Percentiles rank a stretch among this genome's conserved stretches.
Conservation (phyloP, 805 yeast species). For the Ascoidea asiatica region DNA sequence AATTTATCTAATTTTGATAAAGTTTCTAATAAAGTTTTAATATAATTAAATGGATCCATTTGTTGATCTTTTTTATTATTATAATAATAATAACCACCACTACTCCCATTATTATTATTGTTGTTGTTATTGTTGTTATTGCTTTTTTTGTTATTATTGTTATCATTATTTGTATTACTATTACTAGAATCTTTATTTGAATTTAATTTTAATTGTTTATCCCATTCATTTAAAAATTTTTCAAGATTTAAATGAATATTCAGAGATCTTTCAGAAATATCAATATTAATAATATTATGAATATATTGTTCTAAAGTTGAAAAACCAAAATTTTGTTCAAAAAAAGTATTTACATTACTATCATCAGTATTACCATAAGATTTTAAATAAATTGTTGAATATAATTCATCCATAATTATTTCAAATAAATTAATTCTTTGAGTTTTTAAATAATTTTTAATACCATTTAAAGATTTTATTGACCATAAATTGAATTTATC, state of each 20-base stretch:
- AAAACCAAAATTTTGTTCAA: conserved; percentile 15
- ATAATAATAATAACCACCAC: no score
- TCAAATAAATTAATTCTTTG: conserved; percentile 55
- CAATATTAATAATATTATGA: conserved; percentile 43
- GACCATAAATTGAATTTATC: conserved; percentile 42
- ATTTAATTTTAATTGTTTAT: conserved; percentile 3
- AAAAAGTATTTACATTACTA: conserved; percentile 6
- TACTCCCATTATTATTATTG: conserved; percentile 14
- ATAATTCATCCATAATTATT: conserved; percentile 64
- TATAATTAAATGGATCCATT: conserved; percentile 37
- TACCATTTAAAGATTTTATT: conserved; percentile 36
- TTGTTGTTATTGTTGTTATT: conserved; percentile 13
- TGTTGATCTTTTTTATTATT: conserved; percentile 22
- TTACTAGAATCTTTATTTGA: conserved; percentile 21
- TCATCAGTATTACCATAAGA: conserved; percentile 12
- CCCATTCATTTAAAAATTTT: conserved; percentile 20
- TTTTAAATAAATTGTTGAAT: conserved; percentile 47
- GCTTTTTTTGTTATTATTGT: no score
- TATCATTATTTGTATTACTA: no score
- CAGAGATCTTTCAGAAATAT: conserved; percentile 35
- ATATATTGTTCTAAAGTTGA: conserved; percentile 40
- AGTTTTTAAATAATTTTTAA: conserved; percentile 36
- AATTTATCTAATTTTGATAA: conserved; percentile 49
- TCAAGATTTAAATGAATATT: conserved; percentile 21
- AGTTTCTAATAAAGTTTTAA: conserved; percentile 38